These are phyloP conservation scores for Cairneyella variabilis DNA, from an alignment of 495 filamentous ascomycete species.

Conservation along the genomic window DNA sequence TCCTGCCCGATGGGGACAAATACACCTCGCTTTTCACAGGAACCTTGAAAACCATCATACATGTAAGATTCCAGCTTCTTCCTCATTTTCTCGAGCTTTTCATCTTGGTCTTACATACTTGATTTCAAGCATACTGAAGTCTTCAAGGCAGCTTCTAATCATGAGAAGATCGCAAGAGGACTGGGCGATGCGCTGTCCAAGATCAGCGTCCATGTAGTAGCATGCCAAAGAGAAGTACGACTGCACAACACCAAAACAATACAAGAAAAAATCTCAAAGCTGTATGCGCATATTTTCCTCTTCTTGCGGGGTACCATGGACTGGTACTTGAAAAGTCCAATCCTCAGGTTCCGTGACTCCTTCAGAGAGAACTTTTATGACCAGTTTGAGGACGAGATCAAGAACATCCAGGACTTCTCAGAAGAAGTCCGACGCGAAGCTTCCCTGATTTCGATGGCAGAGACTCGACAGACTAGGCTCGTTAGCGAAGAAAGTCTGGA, in stretches of 20 bases:
- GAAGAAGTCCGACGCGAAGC: not conserved
- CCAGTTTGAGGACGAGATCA: not conserved
- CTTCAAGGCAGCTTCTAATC: not conserved
- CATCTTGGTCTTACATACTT: not conserved
- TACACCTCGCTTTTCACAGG: constrained; percentile 1
- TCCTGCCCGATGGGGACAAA: not conserved
- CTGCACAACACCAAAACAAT: not conserved
- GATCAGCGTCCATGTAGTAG: not conserved
- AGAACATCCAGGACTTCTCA: constrained; percentile 1
- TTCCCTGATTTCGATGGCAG: not conserved
- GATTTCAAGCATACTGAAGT: too few species aligned
- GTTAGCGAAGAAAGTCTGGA: not conserved
- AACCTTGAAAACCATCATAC: not conserved
- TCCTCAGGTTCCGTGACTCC: not conserved
- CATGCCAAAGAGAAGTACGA: not conserved
- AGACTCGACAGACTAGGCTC: not conserved
- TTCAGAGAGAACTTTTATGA: not conserved
- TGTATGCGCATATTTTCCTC: constrained; percentile 2
- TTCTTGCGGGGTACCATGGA: not conserved
- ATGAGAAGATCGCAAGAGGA: not conserved
- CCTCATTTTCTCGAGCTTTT: not conserved
- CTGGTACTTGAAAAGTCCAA: not conserved
- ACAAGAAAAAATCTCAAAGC: not conserved
- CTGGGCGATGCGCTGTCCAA: not conserved
- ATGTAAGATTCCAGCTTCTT: not conserved